phyloP scores from a whole-genome alignment of 306 rosid species.

The Morella rubra region DNA sequence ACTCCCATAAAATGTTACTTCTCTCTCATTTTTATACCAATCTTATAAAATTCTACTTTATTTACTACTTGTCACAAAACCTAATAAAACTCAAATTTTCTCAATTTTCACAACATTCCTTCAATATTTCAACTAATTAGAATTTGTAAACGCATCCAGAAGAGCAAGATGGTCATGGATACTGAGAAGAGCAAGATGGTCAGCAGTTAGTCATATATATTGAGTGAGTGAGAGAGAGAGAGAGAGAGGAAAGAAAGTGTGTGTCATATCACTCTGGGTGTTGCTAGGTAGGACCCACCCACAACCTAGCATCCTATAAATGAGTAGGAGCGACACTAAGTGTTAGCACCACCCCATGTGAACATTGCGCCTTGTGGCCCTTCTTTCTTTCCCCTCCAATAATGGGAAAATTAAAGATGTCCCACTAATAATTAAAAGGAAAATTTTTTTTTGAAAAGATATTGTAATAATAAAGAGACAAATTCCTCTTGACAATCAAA shows the following conservation, averaged over 20 bases:
- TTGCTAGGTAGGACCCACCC: slow-evolving; percentile 50
- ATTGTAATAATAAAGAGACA: slow-evolving; percentile 31
- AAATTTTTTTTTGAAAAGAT: slow-evolving; percentile 8
- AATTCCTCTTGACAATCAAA: slow-evolving; percentile 30
- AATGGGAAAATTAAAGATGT: slow-evolving; percentile 34
- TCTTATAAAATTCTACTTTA: too few relatives aligned
- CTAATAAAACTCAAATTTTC: too few relatives aligned
- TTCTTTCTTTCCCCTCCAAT: slow-evolving; percentile 25
- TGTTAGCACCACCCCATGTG: slow-evolving; percentile 82
- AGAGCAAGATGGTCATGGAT: too few relatives aligned
- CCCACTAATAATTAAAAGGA: slow-evolving; percentile 29
- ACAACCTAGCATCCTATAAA: slow-evolving; percentile 58
- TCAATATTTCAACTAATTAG: too few relatives aligned
- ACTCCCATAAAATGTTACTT: too few relatives aligned
- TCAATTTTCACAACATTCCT: too few relatives aligned
- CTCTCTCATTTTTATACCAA: too few relatives aligned
- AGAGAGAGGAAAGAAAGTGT: slow-evolving; percentile 16
- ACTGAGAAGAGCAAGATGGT: too few relatives aligned
- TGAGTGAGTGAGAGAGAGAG: too few relatives aligned
- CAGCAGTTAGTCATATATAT: too few relatives aligned
- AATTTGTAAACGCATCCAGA: too few relatives aligned
- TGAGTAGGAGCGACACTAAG: slow-evolving; percentile 37
- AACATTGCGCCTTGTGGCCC: slow-evolving; percentile 43
- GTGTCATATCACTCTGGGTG: slow-evolving; percentile 44
- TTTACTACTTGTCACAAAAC: too few relatives aligned